These are phyloP conservation scores for Brassica hybrid DNA, from an alignment of 441 rosid species.

Conservation along the genomic window DNA sequence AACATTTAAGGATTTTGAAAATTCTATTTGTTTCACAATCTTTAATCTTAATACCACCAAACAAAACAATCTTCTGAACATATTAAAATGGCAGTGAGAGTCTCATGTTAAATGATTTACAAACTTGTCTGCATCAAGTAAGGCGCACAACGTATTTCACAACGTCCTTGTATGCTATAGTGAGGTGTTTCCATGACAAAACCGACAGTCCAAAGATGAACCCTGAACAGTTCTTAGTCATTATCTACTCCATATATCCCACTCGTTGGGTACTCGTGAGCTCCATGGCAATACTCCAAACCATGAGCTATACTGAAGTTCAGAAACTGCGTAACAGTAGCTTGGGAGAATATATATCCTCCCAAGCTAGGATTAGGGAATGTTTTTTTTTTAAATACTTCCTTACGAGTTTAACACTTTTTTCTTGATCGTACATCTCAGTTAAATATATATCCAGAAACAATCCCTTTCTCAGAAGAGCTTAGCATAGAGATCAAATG, in stretches of 20 bases:
- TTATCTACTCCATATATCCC: slow-evolving; percentile 92
- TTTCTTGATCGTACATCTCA: slow-evolving; percentile 5
- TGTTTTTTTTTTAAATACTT: neutral
- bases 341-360: neutral
- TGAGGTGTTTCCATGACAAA: slow-evolving; percentile 55
- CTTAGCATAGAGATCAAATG: neutral
- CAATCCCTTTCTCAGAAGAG: neutral
- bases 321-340: neutral
- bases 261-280: slow-evolving; percentile 83
- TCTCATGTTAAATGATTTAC: neutral
- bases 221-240: slow-evolving; percentile 88
- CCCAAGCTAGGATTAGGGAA: neutral
- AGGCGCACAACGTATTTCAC: neutral
- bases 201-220: slow-evolving; percentile 85
- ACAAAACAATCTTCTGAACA: neutral
- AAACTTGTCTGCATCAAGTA: neutral
- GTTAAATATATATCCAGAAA: slow-evolving; percentile 15
- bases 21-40: neutral
- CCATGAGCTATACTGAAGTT: slow-evolving; percentile 59
- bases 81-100: neutral
- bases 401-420: neutral
- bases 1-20: neutral
- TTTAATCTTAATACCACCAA: neutral
- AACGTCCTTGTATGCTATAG: neutral
- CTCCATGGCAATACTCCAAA: slow-evolving; percentile 89